These are phyloP conservation scores for Myochromella boudieri DNA, from an alignment of 768 basidiomycete species.

Conservation along the genomic window DNA sequence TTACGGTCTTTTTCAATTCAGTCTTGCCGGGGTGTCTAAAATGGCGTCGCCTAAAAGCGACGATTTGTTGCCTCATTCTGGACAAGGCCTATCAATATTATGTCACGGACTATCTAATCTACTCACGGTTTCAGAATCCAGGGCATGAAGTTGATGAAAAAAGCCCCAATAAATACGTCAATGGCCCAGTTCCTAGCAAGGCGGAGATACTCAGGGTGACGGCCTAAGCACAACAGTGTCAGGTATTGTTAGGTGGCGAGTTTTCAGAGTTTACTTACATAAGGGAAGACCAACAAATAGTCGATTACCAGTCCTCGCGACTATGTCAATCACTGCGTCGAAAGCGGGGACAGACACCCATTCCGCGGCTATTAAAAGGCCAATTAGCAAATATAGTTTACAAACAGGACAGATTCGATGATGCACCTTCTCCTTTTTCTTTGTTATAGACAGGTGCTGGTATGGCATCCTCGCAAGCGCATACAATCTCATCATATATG, in stretches of 20 bases:
- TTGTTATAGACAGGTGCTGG: neutral
- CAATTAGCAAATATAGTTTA: neutral
- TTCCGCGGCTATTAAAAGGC: neutral
- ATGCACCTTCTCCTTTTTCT: neutral
- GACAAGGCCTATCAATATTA: neutral
- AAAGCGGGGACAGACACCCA: slow-evolving; percentile 3
- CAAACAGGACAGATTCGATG: neutral
- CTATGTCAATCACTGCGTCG: neutral
- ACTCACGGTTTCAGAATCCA: slow-evolving; percentile 6
- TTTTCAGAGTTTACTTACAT: neutral
- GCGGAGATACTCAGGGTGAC: neutral
- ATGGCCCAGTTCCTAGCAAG: slow-evolving; percentile 5
- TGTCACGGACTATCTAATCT: neutral
- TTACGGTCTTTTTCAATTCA: neutral
- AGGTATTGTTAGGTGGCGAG: neutral
- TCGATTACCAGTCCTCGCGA: neutral
- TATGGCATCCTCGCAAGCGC: slow-evolving; percentile 1
- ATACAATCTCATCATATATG: slow-evolving; percentile 1
- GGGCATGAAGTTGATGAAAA: slow-evolving; percentile 6
- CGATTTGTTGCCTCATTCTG: neutral
- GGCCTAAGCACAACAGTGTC: neutral
- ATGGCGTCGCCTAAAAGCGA: slow-evolving; percentile 1
- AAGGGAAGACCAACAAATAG: slow-evolving; percentile 7
- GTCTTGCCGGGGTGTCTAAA: neutral
- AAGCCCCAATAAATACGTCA: slow-evolving; percentile 2